phyloP scores from a whole-genome alignment of 2,329 filamentous ascomycete genomes.

The Microsporum audouinii region DNA sequence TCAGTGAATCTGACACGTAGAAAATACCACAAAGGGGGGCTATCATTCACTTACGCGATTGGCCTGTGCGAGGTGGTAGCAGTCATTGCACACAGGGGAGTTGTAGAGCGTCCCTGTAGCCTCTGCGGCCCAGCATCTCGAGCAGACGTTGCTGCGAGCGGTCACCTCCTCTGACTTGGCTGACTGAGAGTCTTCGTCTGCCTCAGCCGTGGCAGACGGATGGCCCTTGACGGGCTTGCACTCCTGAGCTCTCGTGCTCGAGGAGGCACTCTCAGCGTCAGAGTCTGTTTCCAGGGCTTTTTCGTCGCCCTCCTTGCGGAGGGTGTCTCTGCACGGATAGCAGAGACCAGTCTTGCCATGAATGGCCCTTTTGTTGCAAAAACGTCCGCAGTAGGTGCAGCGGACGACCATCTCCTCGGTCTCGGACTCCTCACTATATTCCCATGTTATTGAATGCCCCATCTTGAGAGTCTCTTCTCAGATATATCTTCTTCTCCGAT shows the following conservation, averaged over 20 bases:
- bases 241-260: not conserved
- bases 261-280: constrained; percentile 2
- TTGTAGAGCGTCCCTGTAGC: constrained; percentile 17
- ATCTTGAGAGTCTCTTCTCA: constrained; percentile 4
- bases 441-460: constrained; percentile 12
- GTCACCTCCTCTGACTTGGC: not conserved
- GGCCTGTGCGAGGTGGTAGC: constrained; percentile 13
- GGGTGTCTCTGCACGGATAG: constrained; percentile 10
- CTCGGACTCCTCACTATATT: constrained; percentile 13
- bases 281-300: constrained; percentile 4
- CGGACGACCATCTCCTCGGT: constrained; percentile 13
- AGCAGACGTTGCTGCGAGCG: constrained; percentile 10
- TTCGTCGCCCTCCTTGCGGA: constrained; percentile 6
- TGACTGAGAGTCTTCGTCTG: constrained; percentile 8
- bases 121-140: constrained; percentile 16
- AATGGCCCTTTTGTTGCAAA: constrained; percentile 9
- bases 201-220: not conserved
- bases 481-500: not conserved
- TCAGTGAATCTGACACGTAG: not conserved
- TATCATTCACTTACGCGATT: constrained; percentile 12
- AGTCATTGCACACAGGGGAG: constrained; percentile 15
- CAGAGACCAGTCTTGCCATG: constrained; percentile 12
- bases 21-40: not conserved
- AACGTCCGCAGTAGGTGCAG: constrained; percentile 16
- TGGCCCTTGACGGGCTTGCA: not conserved